phyloP scores from a whole-genome alignment of 768 basidiomycete species.

The Clitopilus passeckerianus region DNA sequence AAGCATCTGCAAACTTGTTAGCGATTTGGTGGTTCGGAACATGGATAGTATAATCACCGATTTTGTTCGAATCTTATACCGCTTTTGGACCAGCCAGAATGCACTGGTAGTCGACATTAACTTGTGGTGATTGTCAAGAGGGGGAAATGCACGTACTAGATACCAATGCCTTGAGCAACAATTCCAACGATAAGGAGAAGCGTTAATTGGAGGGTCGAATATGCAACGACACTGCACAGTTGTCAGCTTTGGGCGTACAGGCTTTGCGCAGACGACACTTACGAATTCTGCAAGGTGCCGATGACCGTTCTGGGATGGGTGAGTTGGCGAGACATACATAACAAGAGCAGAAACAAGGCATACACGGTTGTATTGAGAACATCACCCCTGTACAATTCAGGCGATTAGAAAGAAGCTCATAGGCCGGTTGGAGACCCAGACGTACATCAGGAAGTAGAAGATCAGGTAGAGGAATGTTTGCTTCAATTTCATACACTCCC shows the following conservation, averaged over 20 bases:
- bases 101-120: conserved; percentile 26
- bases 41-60: conserved; percentile 28
- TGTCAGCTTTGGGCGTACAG: background rate
- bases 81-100: conserved; percentile 69
- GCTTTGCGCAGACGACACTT: background rate
- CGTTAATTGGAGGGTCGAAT: conserved; percentile 69
- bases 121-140: background rate
- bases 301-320: conserved; percentile 52
- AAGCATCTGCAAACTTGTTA: conserved; percentile 48
- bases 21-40: background rate
- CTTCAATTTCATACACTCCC: conserved; percentile 62
- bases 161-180: conserved; percentile 57
- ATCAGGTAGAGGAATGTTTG: conserved; percentile 72
- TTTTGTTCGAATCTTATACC: conserved; percentile 60
- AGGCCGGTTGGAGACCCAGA: conserved; percentile 1
- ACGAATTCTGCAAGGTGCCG: conserved; percentile 69
- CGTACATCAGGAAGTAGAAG: conserved; percentile 74
- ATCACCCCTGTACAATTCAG: conserved; percentile 50
- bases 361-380: conserved; percentile 74
- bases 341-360: conserved; percentile 11
- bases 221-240: conserved; percentile 51
- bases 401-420: background rate
- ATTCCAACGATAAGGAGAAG: conserved; percentile 65
- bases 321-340: background rate
- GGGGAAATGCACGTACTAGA: conserved; percentile 44